A percentile compares a stretch with the other conserved stretches of the same genome.
These are phyloP conservation scores for Monilinia fructicola DNA, from an alignment of 2,329 filamentous ascomycete species.

Conservation along the genomic window DNA sequence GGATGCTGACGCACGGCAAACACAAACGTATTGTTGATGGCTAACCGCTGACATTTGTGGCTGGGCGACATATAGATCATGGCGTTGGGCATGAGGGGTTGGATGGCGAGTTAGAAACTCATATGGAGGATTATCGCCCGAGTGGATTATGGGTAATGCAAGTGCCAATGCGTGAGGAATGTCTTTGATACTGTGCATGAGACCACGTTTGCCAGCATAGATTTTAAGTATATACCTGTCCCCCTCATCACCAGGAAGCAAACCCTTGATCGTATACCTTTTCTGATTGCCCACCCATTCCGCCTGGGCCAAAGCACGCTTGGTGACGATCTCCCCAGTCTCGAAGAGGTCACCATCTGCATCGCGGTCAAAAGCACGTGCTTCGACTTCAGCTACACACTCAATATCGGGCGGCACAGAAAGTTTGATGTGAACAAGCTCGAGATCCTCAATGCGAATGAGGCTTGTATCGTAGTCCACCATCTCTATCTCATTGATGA, in stretches of 20 bases:
- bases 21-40: constrained; percentile 95
- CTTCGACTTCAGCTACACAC: constrained; percentile 86
- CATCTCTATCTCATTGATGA: constrained; percentile 77
- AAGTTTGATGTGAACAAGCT: constrained; percentile 88
- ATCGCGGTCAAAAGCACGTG: constrained; percentile 75
- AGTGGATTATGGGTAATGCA: constrained; percentile 84
- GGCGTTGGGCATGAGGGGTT: constrained; percentile 93
- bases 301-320: constrained; percentile 84
- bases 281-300: constrained; percentile 89
- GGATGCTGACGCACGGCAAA: constrained; percentile 95
- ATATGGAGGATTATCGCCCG: constrained; percentile 88
- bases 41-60: constrained; percentile 85
- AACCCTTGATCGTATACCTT: constrained; percentile 87
- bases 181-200: constrained; percentile 97
- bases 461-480: constrained; percentile 88
- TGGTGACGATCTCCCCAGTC: constrained; percentile 80
- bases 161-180: constrained; percentile 91
- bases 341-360: constrained; percentile 91
- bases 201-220: constrained; percentile 88
- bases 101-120: constrained; percentile 92
- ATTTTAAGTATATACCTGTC: constrained; percentile 79
- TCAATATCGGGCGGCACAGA: constrained; percentile 88
- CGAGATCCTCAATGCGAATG: constrained; percentile 82
- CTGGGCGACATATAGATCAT: constrained; percentile 95
- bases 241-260: constrained; percentile 92